A percentile compares a stretch with the other conserved stretches of the same genome.
These are phyloP conservation scores for Pichia paraexigua DNA, from an alignment of 805 yeast genomes.

Conservation along the genomic window DNA sequence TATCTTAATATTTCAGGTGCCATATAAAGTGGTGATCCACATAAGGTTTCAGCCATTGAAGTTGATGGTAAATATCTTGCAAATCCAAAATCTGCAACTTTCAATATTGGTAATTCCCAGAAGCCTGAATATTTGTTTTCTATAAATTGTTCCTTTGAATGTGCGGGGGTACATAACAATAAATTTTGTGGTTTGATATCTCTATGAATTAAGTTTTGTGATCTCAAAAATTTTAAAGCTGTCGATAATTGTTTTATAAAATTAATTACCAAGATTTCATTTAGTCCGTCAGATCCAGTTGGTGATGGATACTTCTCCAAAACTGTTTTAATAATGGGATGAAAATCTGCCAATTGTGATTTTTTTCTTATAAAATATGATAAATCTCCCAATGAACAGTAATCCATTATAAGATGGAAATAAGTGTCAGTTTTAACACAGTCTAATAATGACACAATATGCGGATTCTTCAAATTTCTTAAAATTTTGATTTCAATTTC, in stretches of 20 bases:
- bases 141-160: slow-evolving; percentile 52
- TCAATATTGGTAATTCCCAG: slow-evolving; percentile 83
- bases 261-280: slow-evolving; percentile 70
- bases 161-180: slow-evolving; percentile 73
- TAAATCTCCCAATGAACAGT: slow-evolving; percentile 91
- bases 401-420: slow-evolving; percentile 91
- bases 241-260: slow-evolving; percentile 81
- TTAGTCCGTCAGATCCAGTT: slow-evolving; percentile 64
- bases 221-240: slow-evolving; percentile 74
- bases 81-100: slow-evolving; percentile 96
- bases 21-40: slow-evolving; percentile 98
- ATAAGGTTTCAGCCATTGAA: slow-evolving; percentile 90
- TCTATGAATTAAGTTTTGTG: slow-evolving; percentile 82
- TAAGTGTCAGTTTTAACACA: slow-evolving; percentile 68
- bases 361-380: slow-evolving; percentile 78
- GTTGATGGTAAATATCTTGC: slow-evolving; percentile 92
- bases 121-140: slow-evolving; percentile 60
- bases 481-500: slow-evolving; percentile 89
- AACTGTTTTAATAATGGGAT: slow-evolving; percentile 71
- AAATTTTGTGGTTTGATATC: slow-evolving; percentile 93
- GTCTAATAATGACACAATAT: slow-evolving; percentile 80
- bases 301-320: slow-evolving; percentile 82
- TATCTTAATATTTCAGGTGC: slow-evolving; percentile 94
- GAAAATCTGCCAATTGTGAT: slow-evolving; percentile 59
- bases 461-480: slow-evolving; percentile 85